Evolutionary conservation across 495 filamentous ascomycete genomes (phyloP), one percentile per base, ranked within the genome.

Genomic region (Hypoxylon fuscum): DNA sequence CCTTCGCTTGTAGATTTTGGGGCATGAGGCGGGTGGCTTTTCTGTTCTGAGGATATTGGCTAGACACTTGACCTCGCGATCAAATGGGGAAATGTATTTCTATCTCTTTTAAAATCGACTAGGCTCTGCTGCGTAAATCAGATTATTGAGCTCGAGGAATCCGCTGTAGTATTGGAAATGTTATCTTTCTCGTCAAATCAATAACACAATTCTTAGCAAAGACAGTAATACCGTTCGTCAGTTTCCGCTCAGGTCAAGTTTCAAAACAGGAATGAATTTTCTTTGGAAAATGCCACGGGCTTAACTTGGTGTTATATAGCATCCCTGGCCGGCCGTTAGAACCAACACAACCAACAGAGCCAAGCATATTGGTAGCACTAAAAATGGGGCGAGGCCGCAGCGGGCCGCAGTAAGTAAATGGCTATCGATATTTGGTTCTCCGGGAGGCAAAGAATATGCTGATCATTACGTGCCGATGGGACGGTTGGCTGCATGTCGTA

Each of bases 41-140:
- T 37, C 29, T 43, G 48, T 27, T 12, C 29, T 43, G 43, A 37
- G 41, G 52, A 58, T 41, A 60, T 34, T 4, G 56, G 29, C 41
- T 66, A 66, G 57, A 66, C 22, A 53, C 57, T 61, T 44, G 63
- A 66, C 63, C 63, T 66, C 63, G 50, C 63, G 63, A 66, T 66
- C 63, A 54, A 66, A 61, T 60, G 50, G 34, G 14, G 41, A 40
- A 42, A 44, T 14, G 23, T 18, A 22, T 41, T 57, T 55, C 31
- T 38, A n/a, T 38, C 46, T 56, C 14, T 57, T 23, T 37, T 59
- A 46, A 6, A 45, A 59, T 35, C 23, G 21, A 14, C 34, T 32
- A n/a, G 34, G 25, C 25, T 40, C 51, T 3, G 22, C 14, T 38
- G 54, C 37, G 23, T 18, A 27, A 51, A 38, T n/a, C n/a, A n/a